Evolutionary conservation across 2,329 filamentous ascomycete species (phyloP).

Genomic region (Phyllosticta citribraziliensis): DNA sequence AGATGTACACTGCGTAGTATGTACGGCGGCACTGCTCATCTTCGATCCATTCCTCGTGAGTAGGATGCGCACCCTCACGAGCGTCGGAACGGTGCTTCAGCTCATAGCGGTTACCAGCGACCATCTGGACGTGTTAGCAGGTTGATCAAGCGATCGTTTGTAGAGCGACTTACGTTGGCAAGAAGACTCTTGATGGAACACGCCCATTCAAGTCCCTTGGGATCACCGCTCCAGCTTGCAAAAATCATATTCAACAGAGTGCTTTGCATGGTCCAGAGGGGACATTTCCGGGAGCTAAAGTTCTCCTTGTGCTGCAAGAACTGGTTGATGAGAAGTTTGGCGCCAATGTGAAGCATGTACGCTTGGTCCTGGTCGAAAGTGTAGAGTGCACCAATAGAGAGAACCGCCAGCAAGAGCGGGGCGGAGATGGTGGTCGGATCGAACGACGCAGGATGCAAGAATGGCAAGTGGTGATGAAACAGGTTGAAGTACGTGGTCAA

Average conservation of each 20-base stretch:
- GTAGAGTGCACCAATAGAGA: slow-evolving; percentile 93
- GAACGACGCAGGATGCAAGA: slow-evolving; percentile 89
- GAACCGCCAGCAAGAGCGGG: slow-evolving; percentile 73
- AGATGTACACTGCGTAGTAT: slow-evolving; percentile 98
- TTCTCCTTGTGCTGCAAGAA: slow-evolving; percentile 98
- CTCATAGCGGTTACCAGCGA: slow-evolving; percentile 93
- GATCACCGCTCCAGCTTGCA: slow-evolving; percentile 96
- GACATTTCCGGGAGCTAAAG: slow-evolving; percentile 95
- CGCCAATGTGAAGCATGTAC: slow-evolving; percentile 94
- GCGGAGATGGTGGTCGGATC: slow-evolving; percentile 69
- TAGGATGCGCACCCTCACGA: slow-evolving; percentile 65
- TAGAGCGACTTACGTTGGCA: slow-evolving; percentile 49
- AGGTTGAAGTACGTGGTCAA: slow-evolving; percentile 92
- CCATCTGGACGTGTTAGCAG: slow-evolving; percentile 48
- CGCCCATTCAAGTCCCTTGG: slow-evolving; percentile 95
- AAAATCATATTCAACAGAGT: slow-evolving; percentile 98
- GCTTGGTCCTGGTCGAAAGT: slow-evolving; percentile 96
- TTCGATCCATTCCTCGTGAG: slow-evolving; percentile 85
- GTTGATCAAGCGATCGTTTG: neutral
- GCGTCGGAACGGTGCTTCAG: slow-evolving; percentile 86
- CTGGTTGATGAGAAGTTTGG: slow-evolving; percentile 93
- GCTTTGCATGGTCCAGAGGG: slow-evolving; percentile 96
- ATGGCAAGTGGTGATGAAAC: slow-evolving; percentile 94
- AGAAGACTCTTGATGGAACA: slow-evolving; percentile 97
- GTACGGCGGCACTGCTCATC: slow-evolving; percentile 94